Base-by-base conservation (phyloP, 2,329 filamentous ascomycete genomes). In the Phoma sp. region DNA sequence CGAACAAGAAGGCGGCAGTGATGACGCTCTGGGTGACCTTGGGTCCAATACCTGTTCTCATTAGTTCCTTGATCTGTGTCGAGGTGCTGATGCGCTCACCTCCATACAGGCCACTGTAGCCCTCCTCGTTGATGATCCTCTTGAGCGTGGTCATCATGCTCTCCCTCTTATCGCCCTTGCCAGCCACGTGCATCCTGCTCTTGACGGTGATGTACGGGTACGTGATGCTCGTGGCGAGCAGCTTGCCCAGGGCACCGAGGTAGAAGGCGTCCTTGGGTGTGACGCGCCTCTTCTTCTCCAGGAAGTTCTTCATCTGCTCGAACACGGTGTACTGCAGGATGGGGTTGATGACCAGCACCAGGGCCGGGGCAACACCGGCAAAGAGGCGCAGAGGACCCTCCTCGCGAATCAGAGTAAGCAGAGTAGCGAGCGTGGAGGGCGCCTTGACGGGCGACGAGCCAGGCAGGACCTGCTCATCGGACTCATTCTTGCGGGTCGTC, bases 171-270 rank as follows among this genome's bases (percentile, higher is more conserved):
- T 85, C 84, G 59, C 86, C 87, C 68, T 86, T 86, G 58, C 84
- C 87, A 25, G 93, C 91, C 57, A 99, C 91, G 75, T 99, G 95
- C 86, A 96, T 96, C 73, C 91, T 86, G 77, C 92, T 96, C 87
- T 99, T 99, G 69, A 99, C 89, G 4, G 95, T 99, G 75, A 99
- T 98, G 75, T 99, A 99, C 9, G 95, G 95, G 76, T 99, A 99
- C 5, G 95, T 99, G 69, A 98, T 90, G 57, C 83, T 87, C 2
- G 95, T 99, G 23, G 95, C 95, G 58, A 97, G 87, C 60, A 99
- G 83, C 83, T 99, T 99, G 76, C 95, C 93, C 29, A 98, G 73
- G 1, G 95, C 95, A 59, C 95, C 95, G 2, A 99, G 82, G 71
- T 95, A 85, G 76, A 99, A 99, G 44, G 91, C 92, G 64, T 96